Percentiles rank a stretch among this genome's conserved stretches.
phyloP scores from a whole-genome alignment of 306 rosid genomes.

The Trifolium subterraneum region DNA sequence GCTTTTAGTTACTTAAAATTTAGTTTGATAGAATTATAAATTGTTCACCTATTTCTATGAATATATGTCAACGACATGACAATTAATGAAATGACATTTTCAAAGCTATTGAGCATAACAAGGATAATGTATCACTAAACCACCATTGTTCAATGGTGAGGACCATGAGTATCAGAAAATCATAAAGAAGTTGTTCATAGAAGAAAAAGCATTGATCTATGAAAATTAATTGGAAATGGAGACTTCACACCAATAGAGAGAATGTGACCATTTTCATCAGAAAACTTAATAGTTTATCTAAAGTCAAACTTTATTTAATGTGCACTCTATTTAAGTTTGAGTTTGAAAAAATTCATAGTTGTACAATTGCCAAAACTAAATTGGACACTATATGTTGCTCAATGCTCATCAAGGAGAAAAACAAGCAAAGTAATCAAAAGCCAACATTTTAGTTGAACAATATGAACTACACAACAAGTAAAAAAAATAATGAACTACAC shows the following conservation, averaged over 20 bases:
- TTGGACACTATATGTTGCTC: neutral
- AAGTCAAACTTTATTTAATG: neutral
- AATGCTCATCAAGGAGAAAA: neutral
- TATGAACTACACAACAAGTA: too few species aligned
- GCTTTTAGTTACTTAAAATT: too few species aligned
- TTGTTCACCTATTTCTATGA: neutral
- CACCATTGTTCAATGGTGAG: too few species aligned
- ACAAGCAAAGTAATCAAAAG: neutral
- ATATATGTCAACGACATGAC: neutral
- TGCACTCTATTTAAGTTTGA: neutral
- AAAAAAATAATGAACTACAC: too few species aligned
- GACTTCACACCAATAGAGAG: neutral
- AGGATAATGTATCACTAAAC: too few species aligned
- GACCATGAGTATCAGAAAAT: neutral
- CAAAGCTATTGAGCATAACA: too few species aligned
- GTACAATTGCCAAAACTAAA: neutral
- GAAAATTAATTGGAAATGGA: neutral
- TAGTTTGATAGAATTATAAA: neutral
- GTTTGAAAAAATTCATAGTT: neutral
- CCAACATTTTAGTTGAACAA: neutral
- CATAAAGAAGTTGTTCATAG: neutral
- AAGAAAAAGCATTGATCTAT: neutral
- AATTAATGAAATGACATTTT: neutral
- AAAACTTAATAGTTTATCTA: neutral
- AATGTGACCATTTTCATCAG: neutral